Base-by-base conservation (phyloP, 2,329 filamentous ascomycete genomes). In the Pseudonectria foliicola region DNA sequence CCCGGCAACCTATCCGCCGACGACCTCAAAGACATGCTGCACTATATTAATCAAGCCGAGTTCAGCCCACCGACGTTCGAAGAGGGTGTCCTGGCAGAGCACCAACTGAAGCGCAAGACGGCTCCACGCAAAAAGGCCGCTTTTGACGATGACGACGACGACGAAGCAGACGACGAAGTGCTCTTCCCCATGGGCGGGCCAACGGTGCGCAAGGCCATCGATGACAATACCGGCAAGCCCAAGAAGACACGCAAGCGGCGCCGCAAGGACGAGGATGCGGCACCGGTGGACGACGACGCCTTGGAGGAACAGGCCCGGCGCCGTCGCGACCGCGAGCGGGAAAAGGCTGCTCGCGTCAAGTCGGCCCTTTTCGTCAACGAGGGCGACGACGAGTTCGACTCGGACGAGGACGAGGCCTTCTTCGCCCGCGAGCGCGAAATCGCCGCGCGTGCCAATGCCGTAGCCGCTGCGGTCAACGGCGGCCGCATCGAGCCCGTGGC, bases 301-400 rank as follows among this genome's bases (percentile, higher is more conserved):
- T 72, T 85, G 5, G 75, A 80, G 23, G 77, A 76, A 45, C 74
- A 73, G 37, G 77, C 78, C 10, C 70, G 71, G 10, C 73, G 70
- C 35, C 71, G 81, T 25, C 71, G 76, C 35, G 69, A 80, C 34
- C 82, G 76, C 46, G 80, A 94, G 46, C 65, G 75, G n/a, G 86
- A 89, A 52, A 88, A 88, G 60, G 72, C 78, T 31, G 68, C 70
- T 23, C 84, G 82, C 55, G 83, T 92, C 63, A 96, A 95, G 68
- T 93, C 85, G 50, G 80, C 81, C 15, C 62, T 90, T 26, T 90
- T 80, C 50, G 83, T 98, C 33, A 76, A 82, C 38, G 80, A 82
- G 25, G 87, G 83, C 46, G 92, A 96, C 55, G 92, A 96, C 34
- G 88, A 95, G 48, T 81, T 75, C n/a, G 87, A 95, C 52, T 78